phyloP scores from a whole-genome alignment of 2,329 filamentous ascomycete species.

The Colletotrichum aenigma region DNA sequence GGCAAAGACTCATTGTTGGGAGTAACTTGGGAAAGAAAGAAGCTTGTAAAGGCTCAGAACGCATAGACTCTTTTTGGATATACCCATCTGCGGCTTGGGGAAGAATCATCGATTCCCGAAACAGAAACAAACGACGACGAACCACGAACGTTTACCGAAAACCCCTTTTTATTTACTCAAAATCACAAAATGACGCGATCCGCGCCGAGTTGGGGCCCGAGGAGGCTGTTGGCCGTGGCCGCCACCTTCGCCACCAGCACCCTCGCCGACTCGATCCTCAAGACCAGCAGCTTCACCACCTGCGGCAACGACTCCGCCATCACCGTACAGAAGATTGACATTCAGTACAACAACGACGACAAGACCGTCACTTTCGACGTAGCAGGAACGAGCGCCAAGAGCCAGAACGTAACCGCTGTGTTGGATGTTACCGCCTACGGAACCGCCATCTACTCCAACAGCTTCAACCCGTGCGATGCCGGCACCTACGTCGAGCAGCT shows the following conservation, averaged over 20 bases:
- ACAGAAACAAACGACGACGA: constrained; percentile 4
- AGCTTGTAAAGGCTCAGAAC: constrained; percentile 19
- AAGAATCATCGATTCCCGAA: neutral
- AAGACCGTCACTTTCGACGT: constrained; percentile 82
- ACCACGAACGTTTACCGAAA: neutral
- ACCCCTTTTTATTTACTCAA: neutral
- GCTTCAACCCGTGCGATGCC: constrained; percentile 81
- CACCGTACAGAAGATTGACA: constrained; percentile 74
- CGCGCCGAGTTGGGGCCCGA: constrained; percentile 29
- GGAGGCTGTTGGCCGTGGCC: constrained; percentile 36
- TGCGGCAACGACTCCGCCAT: constrained; percentile 63
- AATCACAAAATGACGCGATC: constrained; percentile 34
- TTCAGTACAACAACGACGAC: constrained; percentile 78
- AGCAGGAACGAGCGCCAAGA: constrained; percentile 72
- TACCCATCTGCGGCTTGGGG: constrained; percentile 7
- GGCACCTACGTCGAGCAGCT: constrained; percentile 72
- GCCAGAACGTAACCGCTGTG: constrained; percentile 80
- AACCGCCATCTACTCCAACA: constrained; percentile 75
- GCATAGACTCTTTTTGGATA: constrained; percentile 18
- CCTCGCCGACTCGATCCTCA: constrained; percentile 73
- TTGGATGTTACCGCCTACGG: constrained; percentile 87
- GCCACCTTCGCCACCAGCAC: constrained; percentile 49
- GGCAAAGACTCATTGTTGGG: neutral
- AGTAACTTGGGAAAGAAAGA: constrained; percentile 19
- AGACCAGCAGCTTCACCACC: constrained; percentile 79